Conservation (phyloP, 257 asterid species). For the Cinchona pubescens region DNA sequence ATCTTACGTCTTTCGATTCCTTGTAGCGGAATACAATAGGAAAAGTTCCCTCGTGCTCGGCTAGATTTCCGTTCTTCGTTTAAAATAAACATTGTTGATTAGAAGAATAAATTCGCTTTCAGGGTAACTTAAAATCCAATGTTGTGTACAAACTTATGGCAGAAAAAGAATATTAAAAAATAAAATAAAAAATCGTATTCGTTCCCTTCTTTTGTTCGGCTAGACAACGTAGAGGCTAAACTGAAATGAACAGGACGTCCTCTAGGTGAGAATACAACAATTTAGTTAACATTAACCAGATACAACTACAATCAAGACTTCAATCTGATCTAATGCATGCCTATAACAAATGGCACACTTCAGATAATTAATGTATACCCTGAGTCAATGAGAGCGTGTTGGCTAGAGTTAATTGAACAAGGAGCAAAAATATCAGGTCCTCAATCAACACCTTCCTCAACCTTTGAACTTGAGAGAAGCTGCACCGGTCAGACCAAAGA, state of each 20-base stretch:
- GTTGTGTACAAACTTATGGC: not conserved
- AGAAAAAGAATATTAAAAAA: too few species aligned
- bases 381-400: not conserved
- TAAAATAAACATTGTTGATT: too few species aligned
- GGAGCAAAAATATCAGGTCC: not conserved
- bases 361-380: not conserved
- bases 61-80: too few species aligned
- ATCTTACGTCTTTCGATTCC: too few species aligned
- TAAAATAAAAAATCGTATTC: not conserved
- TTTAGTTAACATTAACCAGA: not conserved
- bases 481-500: not conserved
- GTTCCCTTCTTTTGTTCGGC: not conserved
- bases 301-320: not conserved
- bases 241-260: not conserved
- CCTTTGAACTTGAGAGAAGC: too few species aligned
- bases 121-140: not conserved
- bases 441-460: not conserved
- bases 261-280: not conserved
- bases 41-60: too few species aligned
- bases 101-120: too few species aligned
- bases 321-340: not conserved
- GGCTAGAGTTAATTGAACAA: not conserved
- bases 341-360: constrained; percentile 1
- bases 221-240: not conserved
- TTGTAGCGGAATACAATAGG: too few species aligned